phyloP scores from a whole-genome alignment of 2,329 filamentous ascomycete genomes.

The Whalleya microplaca region DNA sequence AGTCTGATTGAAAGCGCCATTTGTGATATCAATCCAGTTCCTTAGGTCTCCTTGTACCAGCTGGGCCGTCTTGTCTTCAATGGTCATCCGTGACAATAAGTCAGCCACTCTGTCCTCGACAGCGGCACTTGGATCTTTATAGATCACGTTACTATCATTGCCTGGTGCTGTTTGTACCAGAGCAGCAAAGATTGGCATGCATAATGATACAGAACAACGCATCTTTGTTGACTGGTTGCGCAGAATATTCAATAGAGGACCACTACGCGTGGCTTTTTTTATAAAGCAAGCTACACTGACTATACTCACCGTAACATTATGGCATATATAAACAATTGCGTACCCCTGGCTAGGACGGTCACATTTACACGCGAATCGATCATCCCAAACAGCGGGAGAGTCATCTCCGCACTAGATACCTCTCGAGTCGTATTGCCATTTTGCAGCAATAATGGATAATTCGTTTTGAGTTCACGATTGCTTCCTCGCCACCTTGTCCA shows the following conservation, averaged over 20 bases:
- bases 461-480: background rate
- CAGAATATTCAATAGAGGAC: conserved; percentile 1
- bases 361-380: conserved; percentile 4
- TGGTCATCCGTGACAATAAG: conserved; percentile 72
- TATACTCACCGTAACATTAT: background rate
- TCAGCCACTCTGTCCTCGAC: conserved; percentile 69
- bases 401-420: conserved; percentile 16
- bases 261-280: background rate
- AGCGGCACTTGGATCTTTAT: conserved; percentile 65
- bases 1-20: conserved; percentile 67
- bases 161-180: conserved; percentile 17
- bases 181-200: conserved; percentile 22
- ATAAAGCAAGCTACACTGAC: background rate
- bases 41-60: conserved; percentile 70
- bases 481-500: background rate
- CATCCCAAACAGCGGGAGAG: conserved; percentile 13
- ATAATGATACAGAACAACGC: conserved; percentile 18
- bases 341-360: conserved; percentile 15
- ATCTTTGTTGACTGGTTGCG: conserved; percentile 23
- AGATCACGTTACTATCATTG: conserved; percentile 44
- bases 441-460: background rate
- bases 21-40: conserved; percentile 73
- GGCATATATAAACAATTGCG: conserved; percentile 7
- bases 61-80: conserved; percentile 74
- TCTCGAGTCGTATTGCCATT: background rate